Evolutionary conservation across 352 stramenopile genomes (phyloP), one percentile per base, ranked within the genome.

Genomic region (Globisporangium mamillatum): DNA sequence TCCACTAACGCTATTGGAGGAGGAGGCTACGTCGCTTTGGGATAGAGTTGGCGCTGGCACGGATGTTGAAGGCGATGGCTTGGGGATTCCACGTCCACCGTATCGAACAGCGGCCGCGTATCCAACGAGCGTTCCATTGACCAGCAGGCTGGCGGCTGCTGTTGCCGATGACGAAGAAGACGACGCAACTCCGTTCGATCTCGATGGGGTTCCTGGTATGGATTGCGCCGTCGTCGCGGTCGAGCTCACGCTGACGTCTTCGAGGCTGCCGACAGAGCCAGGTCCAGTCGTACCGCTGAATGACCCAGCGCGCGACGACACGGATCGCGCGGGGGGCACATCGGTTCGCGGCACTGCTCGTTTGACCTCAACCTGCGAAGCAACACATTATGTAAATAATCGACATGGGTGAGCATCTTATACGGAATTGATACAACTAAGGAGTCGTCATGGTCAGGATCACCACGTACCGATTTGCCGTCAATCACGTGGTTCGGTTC

Each of bases 401-500:
- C 44, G 44, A 20, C 36, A 44, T 5, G 36, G 9, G 10, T 44
- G 12, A 16, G 10, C 10, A 44, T 44, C 36, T 16, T 44, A 16
- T 44, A 44, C 9, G 10, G 12, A 4, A 44, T 44, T 16, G 1
- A 27, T 8, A 46, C 52, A 60, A 36, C 25, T 10, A 44, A 16
- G 12, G 9, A 44, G 9, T 56, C 22, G 20, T 57, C 29, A 50
- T 27, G 14, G n/a, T 4, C 18, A 61, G 27, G 5, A 52, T 4
- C 1, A 63, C 16, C 24, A 29, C 69, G 64, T 75, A 85, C 89
- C 32, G 88, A 92, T 82, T 98, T 98, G 63, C 89, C 85, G 73
- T 98, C 91, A 59, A 98, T 95, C 52, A 97, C 81, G 71, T 98
- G 93, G 57, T 90, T 92, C 63, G 85, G 86, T 48, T 94, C 88